Evolutionary conservation across 345 rosid species (phyloP).

Genomic region (Populus alba): DNA sequence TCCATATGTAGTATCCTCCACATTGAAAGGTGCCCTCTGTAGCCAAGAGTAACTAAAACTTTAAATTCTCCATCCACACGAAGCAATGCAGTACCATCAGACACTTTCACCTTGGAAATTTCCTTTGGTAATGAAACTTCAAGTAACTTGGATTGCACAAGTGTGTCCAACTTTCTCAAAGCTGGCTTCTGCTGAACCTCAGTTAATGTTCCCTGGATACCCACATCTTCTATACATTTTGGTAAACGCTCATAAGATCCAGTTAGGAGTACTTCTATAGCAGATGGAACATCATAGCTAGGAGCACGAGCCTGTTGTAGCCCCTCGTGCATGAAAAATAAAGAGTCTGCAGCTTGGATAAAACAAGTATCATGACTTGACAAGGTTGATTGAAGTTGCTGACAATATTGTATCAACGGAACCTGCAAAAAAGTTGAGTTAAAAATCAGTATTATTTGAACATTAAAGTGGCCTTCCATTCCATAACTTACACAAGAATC

Average conservation of each 20-base stretch:
- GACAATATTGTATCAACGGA: constrained; percentile 82
- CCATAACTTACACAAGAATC: background rate
- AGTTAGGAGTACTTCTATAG: constrained; percentile 75
- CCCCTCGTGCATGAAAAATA: constrained; percentile 98
- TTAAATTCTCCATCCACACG: constrained; percentile 85
- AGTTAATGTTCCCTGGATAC: constrained; percentile 66
- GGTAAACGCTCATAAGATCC: constrained; percentile 90
- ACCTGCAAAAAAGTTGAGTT: constrained; percentile 48
- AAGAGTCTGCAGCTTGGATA: constrained; percentile 88
- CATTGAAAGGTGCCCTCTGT: constrained; percentile 84
- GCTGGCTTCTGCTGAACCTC: constrained; percentile 82
- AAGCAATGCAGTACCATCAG: constrained; percentile 76
- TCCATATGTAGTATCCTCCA: constrained; percentile 99
- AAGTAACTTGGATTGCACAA: constrained; percentile 85
- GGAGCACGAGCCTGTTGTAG: constrained; percentile 98
- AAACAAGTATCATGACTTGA: constrained; percentile 88
- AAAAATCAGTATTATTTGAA: background rate
- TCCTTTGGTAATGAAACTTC: constrained; percentile 84
- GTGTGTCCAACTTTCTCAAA: constrained; percentile 76
- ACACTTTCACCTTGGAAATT: constrained; percentile 76
- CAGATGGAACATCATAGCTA: constrained; percentile 94
- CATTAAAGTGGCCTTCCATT: background rate
- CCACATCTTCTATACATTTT: constrained; percentile 88
- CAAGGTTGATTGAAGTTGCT: constrained; percentile 78
- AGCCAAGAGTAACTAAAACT: constrained; percentile 95